Conservation (phyloP, 2,329 filamentous ascomycete species). For the Phyllosticta citrichinensis region DNA sequence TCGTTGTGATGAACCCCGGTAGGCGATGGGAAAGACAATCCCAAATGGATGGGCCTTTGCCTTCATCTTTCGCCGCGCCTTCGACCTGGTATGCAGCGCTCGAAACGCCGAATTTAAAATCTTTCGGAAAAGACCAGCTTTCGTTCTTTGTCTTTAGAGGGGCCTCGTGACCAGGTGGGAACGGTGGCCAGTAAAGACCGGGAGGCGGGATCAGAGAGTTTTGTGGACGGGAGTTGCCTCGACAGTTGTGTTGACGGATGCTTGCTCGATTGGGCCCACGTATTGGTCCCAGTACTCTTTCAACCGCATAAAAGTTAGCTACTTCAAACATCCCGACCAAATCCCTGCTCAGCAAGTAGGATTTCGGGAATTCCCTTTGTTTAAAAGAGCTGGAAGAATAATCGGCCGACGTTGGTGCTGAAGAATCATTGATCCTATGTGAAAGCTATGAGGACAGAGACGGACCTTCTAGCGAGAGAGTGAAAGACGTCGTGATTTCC, state of each 20-base stretch:
- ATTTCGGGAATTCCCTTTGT: not conserved
- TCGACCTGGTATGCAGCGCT: constrained; percentile 36
- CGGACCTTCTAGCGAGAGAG: not conserved
- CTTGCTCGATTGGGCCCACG: constrained; percentile 14
- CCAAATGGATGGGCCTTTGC: constrained; percentile 28
- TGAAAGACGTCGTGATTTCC: not conserved
- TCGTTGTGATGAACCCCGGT: constrained; percentile 19
- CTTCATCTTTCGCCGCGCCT: constrained; percentile 32
- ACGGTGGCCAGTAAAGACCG: constrained; percentile 21
- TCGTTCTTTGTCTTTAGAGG: constrained; percentile 19
- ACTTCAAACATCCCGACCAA: not conserved
- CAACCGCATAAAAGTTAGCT: not conserved
- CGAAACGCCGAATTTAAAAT: constrained; percentile 35
- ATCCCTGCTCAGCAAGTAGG: not conserved
- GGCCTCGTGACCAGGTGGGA: constrained; percentile 22
- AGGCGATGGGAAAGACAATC: constrained; percentile 29
- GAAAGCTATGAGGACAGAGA: not conserved
- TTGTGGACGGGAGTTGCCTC: constrained; percentile 22
- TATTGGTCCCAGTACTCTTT: constrained; percentile 15
- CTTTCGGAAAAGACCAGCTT: constrained; percentile 17
- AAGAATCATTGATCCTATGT: not conserved
- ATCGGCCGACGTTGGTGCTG: not conserved
- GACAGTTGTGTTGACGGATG: constrained; percentile 16
- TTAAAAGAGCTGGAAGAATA: not conserved
- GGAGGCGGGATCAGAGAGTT: constrained; percentile 24